A percentile compares a stretch with the other conserved stretches of the same genome.
phyloP scores from a whole-genome alignment of 2,329 filamentous ascomycete genomes.

The Exophiala sp. region DNA sequence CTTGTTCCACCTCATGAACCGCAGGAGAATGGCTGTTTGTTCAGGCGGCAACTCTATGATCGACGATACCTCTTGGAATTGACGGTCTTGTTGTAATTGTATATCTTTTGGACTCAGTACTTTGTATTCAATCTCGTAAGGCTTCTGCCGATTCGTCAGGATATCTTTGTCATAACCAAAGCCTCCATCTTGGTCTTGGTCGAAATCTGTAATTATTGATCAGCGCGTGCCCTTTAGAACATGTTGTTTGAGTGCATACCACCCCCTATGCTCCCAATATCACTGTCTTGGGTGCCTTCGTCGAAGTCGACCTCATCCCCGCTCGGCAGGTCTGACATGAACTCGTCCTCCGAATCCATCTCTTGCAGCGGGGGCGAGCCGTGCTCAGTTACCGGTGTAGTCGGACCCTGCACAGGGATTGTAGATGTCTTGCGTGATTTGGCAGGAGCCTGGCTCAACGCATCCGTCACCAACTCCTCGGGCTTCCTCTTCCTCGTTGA shows the following conservation, averaged over 20 bases:
- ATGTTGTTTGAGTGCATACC: conserved; percentile 16
- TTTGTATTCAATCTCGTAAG: conserved; percentile 81
- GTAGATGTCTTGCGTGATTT: conserved; percentile 35
- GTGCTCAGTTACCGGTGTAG: conserved; percentile 50
- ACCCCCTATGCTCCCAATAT: conserved; percentile 46
- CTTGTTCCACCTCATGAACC: conserved; percentile 92
- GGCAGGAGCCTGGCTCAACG: conserved; percentile 28
- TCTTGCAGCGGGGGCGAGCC: conserved; percentile 42
- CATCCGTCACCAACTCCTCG: conserved; percentile 40
- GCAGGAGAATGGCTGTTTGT: conserved; percentile 82
- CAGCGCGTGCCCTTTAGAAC: conserved; percentile 2
- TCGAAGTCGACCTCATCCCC: conserved; percentile 67
- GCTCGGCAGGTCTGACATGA: conserved; percentile 79
- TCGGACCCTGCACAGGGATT: conserved; percentile 30
- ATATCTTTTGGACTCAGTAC: conserved; percentile 79
- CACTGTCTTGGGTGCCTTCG: conserved; percentile 66
- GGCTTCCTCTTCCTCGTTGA: conserved; percentile 53
- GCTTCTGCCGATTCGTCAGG: conserved; percentile 65
- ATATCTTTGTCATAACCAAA: conserved; percentile 69
- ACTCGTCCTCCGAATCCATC: conserved; percentile 96
- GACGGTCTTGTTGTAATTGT: conserved; percentile 75
- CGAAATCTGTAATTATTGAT: conserved; percentile 49
- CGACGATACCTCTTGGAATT: conserved; percentile 85
- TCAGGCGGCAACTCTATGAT: conserved; percentile 87
- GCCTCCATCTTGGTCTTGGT: conserved; percentile 56